Percentiles rank a stretch among this genome's conserved stretches.
Evolutionary conservation across 2,329 filamentous ascomycete species (phyloP).

Genomic region (Furcasterigmium sp.): DNA sequence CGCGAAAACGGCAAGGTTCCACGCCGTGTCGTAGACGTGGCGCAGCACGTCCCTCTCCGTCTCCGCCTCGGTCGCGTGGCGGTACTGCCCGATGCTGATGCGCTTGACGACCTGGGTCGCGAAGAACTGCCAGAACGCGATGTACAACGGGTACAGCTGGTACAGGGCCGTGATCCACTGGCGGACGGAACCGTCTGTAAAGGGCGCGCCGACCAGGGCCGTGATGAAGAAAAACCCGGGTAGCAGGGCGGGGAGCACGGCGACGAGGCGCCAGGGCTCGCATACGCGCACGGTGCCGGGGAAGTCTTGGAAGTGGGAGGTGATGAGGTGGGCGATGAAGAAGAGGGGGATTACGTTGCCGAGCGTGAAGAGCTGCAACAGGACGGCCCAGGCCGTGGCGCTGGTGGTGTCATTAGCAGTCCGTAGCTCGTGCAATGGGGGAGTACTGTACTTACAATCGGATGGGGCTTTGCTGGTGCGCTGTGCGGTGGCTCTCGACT

Average conservation of each 20-base stretch:
- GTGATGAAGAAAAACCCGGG: not conserved
- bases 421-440: too few relatives aligned
- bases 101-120: not conserved
- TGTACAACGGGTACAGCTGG: not conserved
- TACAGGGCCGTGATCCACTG: not conserved
- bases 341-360: not conserved
- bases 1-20: not conserved
- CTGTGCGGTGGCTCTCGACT: not conserved
- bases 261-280: not conserved
- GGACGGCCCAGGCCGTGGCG: not conserved
- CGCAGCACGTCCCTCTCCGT: not conserved
- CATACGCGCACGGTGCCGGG: not conserved
- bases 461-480: not conserved
- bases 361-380: not conserved
- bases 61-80: not conserved
- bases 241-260: not conserved
- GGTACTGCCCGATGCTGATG: not conserved
- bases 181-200: not conserved
- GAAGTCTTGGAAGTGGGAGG: not conserved
- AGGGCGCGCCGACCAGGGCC: not conserved
- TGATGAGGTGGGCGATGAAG: constrained; percentile 1
- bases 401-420: not conserved
- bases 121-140: not conserved
- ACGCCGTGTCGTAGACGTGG: not conserved
- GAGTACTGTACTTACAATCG: not conserved